Conservation (phyloP, 2,329 filamentous ascomycete genomes). For the Akanthomyces lecanii region DNA sequence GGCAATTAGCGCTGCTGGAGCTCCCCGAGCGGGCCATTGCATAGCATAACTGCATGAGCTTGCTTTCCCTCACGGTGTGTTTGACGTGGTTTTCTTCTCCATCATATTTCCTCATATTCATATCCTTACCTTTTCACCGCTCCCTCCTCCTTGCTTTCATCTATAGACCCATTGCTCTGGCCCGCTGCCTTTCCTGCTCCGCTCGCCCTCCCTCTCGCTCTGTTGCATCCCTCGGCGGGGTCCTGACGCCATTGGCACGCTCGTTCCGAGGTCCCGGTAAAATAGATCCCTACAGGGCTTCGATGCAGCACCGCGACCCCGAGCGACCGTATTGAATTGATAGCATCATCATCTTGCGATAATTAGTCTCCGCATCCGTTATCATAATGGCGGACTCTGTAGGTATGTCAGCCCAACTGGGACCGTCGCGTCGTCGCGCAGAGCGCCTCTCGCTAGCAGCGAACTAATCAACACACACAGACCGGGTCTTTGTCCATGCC, state of each 20-base stretch:
- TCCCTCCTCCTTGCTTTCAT: neutral
- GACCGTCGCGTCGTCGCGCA: neutral
- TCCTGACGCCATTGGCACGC: constrained; percentile 19
- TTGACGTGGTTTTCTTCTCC: neutral
- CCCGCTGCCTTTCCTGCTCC: neutral
- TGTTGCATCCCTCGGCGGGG: constrained; percentile 15
- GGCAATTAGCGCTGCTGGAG: constrained; percentile 3
- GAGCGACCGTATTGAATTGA: constrained; percentile 1
- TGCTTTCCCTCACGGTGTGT: neutral
- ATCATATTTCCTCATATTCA: neutral
- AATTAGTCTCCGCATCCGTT: neutral
- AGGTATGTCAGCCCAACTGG: constrained; percentile 22
- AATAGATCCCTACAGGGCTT: neutral
- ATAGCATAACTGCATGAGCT: neutral
- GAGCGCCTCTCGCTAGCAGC: neutral
- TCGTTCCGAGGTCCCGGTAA: constrained; percentile 18
- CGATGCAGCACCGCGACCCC: neutral
- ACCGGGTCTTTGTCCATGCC: constrained; percentile 97
- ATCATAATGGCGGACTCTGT: constrained; percentile 36
- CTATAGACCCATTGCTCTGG: neutral
- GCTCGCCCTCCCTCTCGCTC: neutral
- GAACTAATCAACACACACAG: constrained; percentile 43
- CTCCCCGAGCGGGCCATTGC: neutral
- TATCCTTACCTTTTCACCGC: neutral
- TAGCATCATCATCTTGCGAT: constrained; percentile 9